These are phyloP conservation scores for Capronia americana DNA, from an alignment of 2,329 filamentous ascomycete genomes.

Conservation along the genomic window DNA sequence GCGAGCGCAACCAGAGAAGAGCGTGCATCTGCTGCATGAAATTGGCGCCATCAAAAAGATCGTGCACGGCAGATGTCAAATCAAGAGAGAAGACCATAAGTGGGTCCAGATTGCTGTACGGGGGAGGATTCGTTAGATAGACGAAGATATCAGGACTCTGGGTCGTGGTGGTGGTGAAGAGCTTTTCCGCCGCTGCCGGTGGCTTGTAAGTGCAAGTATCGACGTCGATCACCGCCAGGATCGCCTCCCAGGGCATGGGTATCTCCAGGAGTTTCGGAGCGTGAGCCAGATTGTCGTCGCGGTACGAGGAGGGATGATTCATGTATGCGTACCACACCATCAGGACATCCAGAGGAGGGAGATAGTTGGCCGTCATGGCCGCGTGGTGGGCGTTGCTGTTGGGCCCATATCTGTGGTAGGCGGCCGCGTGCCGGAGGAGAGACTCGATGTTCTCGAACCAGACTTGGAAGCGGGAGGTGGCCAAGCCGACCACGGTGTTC, in stretches of 20 bases:
- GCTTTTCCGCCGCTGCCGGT: slow-evolving; percentile 24
- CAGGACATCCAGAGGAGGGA: slow-evolving; percentile 37
- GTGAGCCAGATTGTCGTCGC: slow-evolving; percentile 8
- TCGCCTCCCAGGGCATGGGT: slow-evolving; percentile 33
- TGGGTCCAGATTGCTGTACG: slow-evolving; percentile 24
- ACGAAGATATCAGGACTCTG: slow-evolving; percentile 33
- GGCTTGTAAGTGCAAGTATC: slow-evolving; percentile 27
- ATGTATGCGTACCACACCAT: slow-evolving; percentile 37
- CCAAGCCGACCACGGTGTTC: slow-evolving; percentile 27
- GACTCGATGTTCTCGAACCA: slow-evolving; percentile 33
- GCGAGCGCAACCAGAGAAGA: slow-evolving; percentile 35
- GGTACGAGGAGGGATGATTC: slow-evolving; percentile 24
- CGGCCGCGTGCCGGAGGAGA: slow-evolving; percentile 31
- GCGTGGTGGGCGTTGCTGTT: slow-evolving; percentile 18
- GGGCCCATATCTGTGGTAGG: slow-evolving; percentile 24
- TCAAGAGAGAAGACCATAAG: slow-evolving; percentile 24
- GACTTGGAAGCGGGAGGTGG: slow-evolving; percentile 28
- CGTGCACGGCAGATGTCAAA: slow-evolving; percentile 22
- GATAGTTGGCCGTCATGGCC: slow-evolving; percentile 29
- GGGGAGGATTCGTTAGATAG: slow-evolving; percentile 31
- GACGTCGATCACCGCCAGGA: slow-evolving; percentile 29
- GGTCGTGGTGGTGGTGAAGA: slow-evolving; percentile 31
- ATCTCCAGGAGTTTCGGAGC: slow-evolving; percentile 24
- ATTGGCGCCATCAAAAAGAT: slow-evolving; percentile 7
- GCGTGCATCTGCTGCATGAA: slow-evolving; percentile 26